Evolutionary conservation across 305 asterid species (phyloP).

Genomic region (Salvia sclarea): DNA sequence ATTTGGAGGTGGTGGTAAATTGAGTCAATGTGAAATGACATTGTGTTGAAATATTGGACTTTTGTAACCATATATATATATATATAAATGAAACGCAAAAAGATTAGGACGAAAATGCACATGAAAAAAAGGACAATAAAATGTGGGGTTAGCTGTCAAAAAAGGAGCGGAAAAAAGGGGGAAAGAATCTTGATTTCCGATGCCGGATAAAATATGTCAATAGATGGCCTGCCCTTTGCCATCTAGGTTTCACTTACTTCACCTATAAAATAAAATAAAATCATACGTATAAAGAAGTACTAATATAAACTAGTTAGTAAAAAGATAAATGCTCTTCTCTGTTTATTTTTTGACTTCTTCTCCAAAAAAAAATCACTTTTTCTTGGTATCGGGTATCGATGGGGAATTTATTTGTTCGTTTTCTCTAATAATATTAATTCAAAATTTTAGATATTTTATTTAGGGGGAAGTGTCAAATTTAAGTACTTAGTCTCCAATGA

Average conservation of each 20-base stretch:
- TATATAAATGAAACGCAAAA: background rate
- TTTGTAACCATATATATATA: background rate
- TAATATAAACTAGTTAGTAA: too few species aligned
- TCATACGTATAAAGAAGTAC: too few species aligned
- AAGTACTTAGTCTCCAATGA: background rate
- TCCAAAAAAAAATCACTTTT: background rate
- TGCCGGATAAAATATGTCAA: slow-evolving; percentile 17
- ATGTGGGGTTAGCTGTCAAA: slow-evolving; percentile 40
- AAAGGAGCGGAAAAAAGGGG: slow-evolving; percentile 24
- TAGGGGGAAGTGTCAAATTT: background rate
- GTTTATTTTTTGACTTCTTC: background rate
- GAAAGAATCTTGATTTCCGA: slow-evolving; percentile 35
- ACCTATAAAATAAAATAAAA: too few species aligned
- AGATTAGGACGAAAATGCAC: slow-evolving; percentile 21
- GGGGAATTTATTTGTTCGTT: background rate
- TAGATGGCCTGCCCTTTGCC: slow-evolving; percentile 6
- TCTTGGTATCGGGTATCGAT: background rate
- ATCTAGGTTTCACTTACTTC: background rate
- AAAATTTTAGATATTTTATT: background rate
- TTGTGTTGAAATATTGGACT: slow-evolving; percentile 1
- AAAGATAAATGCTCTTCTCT: background rate
- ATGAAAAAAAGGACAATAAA: slow-evolving; percentile 22
- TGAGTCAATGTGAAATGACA: slow-evolving; percentile 18
- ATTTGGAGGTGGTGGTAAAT: slow-evolving; percentile 5
- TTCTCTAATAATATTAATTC: background rate